Evolutionary conservation across 2,329 filamentous ascomycete genomes (phyloP), one percentile per base, ranked within the genome.

Genomic region (Byssochlamys sp.): DNA sequence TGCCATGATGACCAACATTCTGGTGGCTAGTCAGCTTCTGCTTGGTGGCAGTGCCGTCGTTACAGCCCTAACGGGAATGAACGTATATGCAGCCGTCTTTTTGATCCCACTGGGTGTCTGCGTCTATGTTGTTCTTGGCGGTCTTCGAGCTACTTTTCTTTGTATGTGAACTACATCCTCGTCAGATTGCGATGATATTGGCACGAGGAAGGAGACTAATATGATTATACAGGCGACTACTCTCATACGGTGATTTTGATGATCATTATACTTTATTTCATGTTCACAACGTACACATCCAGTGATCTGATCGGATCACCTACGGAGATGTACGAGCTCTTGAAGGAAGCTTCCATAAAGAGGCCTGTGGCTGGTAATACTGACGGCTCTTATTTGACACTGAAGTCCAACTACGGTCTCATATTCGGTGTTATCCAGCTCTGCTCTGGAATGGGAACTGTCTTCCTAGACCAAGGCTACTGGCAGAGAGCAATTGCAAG

Each of bases 401-500:
- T 45, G 3, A 45, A 45, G 39, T 45, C 39, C n/a, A 45, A 45
- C n/a, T 45, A 45, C 9, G 39, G 39, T 45, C 39, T 45, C n/a
- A 45, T 45, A n/a, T 45, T 45, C n/a, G 39, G 39, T 45, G 39
- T 45, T 9, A 45, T 45, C 39, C 39, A 45, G 39, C 39, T 52
- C 25, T 52, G 50, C 50, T 52, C 52, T 60, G 35, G 59, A 59
- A 54, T 59, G 57, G 54, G 53, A 25, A 54, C 62, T 2, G 73
- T 76, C 0, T 77, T 76, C 56, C 65, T 76, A 0, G 74, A 78
- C 55, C 72, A 76, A 61, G 76, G 73, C 2, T 79, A 78, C 62
- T 79, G 73, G 74, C 76, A 79, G 60, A 67, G 75, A 54, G 77
- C 77, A 1, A 75, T 77, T 39, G 74, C 74, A 1, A 69, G 67